These are phyloP conservation scores for Maudiozyma turicensis DNA, from an alignment of 805 yeast genomes.

Conservation along the genomic window DNA sequence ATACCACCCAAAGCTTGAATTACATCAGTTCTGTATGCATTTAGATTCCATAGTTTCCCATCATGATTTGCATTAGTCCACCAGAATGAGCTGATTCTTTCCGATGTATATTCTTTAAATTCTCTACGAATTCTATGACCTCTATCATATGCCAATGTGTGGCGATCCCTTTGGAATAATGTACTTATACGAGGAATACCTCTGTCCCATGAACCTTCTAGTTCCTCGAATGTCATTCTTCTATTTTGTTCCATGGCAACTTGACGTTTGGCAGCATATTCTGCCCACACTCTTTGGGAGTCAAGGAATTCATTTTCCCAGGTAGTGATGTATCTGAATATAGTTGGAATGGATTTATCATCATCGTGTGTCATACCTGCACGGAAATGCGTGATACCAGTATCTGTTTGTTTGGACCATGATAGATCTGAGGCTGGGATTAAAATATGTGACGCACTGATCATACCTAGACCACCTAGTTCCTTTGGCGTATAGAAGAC, in stretches of 20 bases:
- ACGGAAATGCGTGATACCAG: conserved; percentile 89
- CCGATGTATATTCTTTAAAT: conserved; percentile 61
- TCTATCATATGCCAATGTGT: conserved; percentile 87
- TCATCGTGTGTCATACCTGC: conserved; percentile 85
- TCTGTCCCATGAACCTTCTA: conserved; percentile 92
- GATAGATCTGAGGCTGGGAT: conserved; percentile 88
- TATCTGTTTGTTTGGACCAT: conserved; percentile 89
- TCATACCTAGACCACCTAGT: conserved; percentile 94
- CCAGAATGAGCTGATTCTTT: conserved; percentile 85
- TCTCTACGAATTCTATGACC: conserved; percentile 81
- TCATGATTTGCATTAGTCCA: conserved; percentile 93
- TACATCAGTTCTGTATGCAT: conserved; percentile 88
- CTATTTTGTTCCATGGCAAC: conserved; percentile 82
- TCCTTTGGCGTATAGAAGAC: conserved; percentile 97
- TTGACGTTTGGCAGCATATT: conserved; percentile 79
- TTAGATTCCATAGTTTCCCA: conserved; percentile 90
- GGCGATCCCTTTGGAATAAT: conserved; percentile 87
- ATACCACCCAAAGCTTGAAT: conserved; percentile 97
- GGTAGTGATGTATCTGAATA: conserved; percentile 82
- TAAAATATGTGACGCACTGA: conserved; percentile 90
- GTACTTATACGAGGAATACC: conserved; percentile 96
- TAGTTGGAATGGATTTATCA: conserved; percentile 77
- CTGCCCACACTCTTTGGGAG: conserved; percentile 96
- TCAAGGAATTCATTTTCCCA: conserved; percentile 97
- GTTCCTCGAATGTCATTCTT: conserved; percentile 81